Base-by-base conservation (phyloP, 2,329 filamentous ascomycete species). In the Sporothrix luriei region DNA sequence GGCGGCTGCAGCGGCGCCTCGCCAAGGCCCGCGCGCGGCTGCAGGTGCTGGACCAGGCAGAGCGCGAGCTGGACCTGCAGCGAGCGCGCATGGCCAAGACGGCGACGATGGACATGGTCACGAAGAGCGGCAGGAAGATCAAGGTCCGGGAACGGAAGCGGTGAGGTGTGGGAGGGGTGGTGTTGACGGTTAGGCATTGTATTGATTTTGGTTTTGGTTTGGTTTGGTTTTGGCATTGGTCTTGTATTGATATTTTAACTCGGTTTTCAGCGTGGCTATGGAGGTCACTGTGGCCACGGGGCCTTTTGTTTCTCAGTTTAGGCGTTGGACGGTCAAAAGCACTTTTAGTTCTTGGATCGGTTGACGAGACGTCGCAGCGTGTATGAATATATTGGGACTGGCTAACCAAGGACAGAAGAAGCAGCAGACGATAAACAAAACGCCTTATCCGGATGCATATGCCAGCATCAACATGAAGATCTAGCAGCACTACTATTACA, bases 11-110 rank as follows among this genome's bases (percentile, higher is more conserved):
- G 52, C 77, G 80, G 52, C 84, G 84, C 72, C 78, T 89, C 24
- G 81, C 82, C 67, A 78, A 76, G 24, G 83, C 85, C 6, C 82
- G 81, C 73, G 83, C 85, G 78, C 85, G 87, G 77, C 79, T 88
- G 72, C 81, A 82, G 75, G 80, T 81, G 1, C 78, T 90, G 38
- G 80, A 82, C n/a, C 80, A 83, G 26, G 84, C 87, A 29, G 88
- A 90, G 78, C 78, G 81, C 51, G 80, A 84, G 73, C 80, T 90
- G 33, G 87, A 87, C 72, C 71, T 87, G 68, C 86, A 89, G 77
- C 81, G 84, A 71, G 85, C 86, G 21, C 86, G 84, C 76, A 90
- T 89, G 87, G 86, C 86, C 48, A 90, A 90, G 81, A 88, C 87
- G 73, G 81, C 84, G 10, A 89, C 87, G 1, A 83, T 84, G 6